These are phyloP conservation scores for Phytophthora cactorum DNA, from an alignment of 352 stramenopile species.

Conservation along the genomic window DNA sequence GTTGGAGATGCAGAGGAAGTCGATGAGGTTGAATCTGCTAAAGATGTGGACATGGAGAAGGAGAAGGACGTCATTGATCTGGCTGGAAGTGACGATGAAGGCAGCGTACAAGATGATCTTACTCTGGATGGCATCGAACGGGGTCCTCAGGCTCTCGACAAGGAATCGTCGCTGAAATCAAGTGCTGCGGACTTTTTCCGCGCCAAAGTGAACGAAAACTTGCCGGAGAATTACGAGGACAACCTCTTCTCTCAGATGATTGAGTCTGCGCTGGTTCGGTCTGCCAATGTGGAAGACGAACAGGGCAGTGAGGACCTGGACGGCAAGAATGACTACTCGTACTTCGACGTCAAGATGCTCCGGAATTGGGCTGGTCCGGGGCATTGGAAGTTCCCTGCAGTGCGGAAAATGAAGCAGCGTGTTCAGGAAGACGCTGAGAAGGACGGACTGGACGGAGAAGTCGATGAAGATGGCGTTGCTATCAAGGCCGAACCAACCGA, in stretches of 20 bases:
- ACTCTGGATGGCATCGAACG: constrained; percentile 22
- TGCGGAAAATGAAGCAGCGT: constrained; percentile 47
- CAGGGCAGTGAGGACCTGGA: constrained; percentile 45
- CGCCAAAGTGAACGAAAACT: constrained; percentile 47
- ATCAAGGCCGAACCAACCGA: constrained; percentile 37
- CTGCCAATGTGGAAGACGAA: constrained; percentile 51
- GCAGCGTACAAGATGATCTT: constrained; percentile 19
- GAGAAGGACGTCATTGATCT: constrained; percentile 37
- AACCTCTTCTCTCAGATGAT: constrained; percentile 73
- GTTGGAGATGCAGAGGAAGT: constrained; percentile 22
- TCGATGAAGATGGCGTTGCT: constrained; percentile 32
- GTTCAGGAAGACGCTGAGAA: constrained; percentile 32
- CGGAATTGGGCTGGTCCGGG: constrained; percentile 81
- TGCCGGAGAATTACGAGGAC: constrained; percentile 57
- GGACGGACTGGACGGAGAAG: constrained; percentile 40
- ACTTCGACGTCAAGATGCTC: constrained; percentile 85
- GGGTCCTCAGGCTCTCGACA: constrained; percentile 20
- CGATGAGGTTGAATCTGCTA: constrained; percentile 25
- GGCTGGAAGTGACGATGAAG: constrained; percentile 28
- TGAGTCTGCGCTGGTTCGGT: constrained; percentile 75
- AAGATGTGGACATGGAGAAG: constrained; percentile 43
- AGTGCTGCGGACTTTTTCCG: constrained; percentile 73
- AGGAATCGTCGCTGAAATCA: constrained; percentile 36
- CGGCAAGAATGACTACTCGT: constrained; percentile 75
- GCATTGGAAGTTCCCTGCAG: constrained; percentile 76